Base-by-base conservation (phyloP, 129 eudicot species). In the Saposhnikovia divaricata region DNA sequence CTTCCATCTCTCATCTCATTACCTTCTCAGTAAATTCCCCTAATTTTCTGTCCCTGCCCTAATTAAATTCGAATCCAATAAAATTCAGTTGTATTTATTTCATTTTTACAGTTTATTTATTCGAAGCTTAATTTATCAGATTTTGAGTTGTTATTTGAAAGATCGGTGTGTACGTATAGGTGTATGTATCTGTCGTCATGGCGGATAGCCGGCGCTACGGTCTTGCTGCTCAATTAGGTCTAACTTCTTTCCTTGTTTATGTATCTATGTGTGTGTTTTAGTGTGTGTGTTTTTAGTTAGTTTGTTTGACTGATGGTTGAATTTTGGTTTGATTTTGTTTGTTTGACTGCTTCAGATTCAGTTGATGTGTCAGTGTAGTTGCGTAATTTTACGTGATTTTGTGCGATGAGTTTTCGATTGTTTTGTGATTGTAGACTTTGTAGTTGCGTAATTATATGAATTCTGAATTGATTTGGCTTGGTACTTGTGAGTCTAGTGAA, bases 201-300 rank as follows among this genome's bases (percentile, higher is more conserved):
- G 81, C 81, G 61, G 81, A 79, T 44, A 79, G 47, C 72, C 81
- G 81, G 44, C 81, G 81, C n/a, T 65, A 44, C 23, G 81, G 65
- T 79, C 81, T 79, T 46, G 81, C 46, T 23, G 75, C 81, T 79
- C 81, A 79, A 45, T 79, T 79, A 66, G 81, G 81, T 79, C 28
- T 18, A 14, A 18, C 3, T 28, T 15, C 4, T 39, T 14, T 14
- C 1, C 4, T 77, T 21, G 0, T 23, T 16, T 57, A n/a, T 77
- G 40, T 5, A 10, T 39, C 1, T 59, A 4, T 4, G 0, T 11
- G 0, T 53, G 8, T 21, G 4, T 40, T 0, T 19, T 0, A 43
- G 23, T 23, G 12, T 73, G 5, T 27, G 23, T 34, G n/a, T n/a
- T n/a, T n/a, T 39, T 1, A 3, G 10, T 42, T 19, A 9, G 31